These are phyloP conservation scores for Monosporozyma yasuniensis DNA, from an alignment of 805 yeast genomes.

Conservation along the genomic window DNA sequence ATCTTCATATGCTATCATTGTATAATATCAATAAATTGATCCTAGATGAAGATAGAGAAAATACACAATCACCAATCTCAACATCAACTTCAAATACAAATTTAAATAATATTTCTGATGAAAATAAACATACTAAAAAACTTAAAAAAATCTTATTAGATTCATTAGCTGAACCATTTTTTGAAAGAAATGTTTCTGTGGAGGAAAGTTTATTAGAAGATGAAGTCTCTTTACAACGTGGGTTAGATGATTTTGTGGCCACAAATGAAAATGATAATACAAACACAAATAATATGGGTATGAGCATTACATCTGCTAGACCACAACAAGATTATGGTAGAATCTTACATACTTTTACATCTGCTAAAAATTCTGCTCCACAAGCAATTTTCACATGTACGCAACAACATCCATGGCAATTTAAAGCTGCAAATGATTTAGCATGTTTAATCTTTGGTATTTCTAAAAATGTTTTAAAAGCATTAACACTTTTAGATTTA, in stretches of 20 bases:
- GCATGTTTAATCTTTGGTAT: conserved; percentile 85
- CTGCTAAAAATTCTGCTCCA: conserved; percentile 64
- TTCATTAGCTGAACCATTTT: conserved; percentile 31
- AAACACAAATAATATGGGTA: neutral
- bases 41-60: conserved; percentile 12
- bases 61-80: neutral
- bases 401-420: conserved; percentile 63
- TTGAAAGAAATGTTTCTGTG: conserved; percentile 19
- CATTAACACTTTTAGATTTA: conserved; percentile 62
- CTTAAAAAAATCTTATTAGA: conserved; percentile 24
- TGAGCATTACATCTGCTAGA: conserved; percentile 5
- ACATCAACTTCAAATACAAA: conserved; percentile 2
- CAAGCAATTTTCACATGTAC: conserved; percentile 83
- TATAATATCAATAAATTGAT: conserved; percentile 26
- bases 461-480: conserved; percentile 50
- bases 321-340: conserved; percentile 30
- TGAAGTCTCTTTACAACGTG: conserved; percentile 29
- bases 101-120: conserved; percentile 1
- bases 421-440: conserved; percentile 80
- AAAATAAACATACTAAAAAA: conserved; percentile 8
- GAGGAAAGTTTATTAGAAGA: conserved; percentile 13
- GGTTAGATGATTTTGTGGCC: conserved; percentile 15
- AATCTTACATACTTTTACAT: conserved; percentile 54
- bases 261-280: conserved; percentile 4
- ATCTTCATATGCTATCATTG: conserved; percentile 28